Conservation (phyloP, 1,284 basidiomycete species). For the Ustilago esculenta region DNA sequence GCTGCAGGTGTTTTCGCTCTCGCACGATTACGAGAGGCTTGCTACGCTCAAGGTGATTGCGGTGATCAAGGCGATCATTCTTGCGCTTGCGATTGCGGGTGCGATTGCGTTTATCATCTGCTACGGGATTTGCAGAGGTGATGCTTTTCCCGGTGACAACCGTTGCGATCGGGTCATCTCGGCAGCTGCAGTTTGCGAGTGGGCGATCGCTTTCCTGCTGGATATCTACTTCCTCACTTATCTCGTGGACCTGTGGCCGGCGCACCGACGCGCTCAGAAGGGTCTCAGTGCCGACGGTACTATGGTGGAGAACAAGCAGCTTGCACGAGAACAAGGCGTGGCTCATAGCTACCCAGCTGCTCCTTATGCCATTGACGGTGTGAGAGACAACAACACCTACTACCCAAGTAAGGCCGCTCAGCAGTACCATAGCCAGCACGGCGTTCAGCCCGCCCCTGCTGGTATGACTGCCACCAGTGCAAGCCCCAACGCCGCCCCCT, state of each 20-base stretch:
- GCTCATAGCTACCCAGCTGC: slow-evolving; percentile 11
- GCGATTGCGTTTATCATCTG: slow-evolving; percentile 70
- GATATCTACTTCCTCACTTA: slow-evolving; percentile 68
- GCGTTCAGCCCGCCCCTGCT: slow-evolving; percentile 15
- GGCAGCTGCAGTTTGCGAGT: slow-evolving; percentile 67
- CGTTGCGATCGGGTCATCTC: slow-evolving; percentile 69
- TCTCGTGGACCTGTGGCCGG: slow-evolving; percentile 65
- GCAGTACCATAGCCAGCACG: slow-evolving; percentile 13
- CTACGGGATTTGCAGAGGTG: slow-evolving; percentile 65
- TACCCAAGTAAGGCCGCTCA: slow-evolving; percentile 36
- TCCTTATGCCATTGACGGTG: slow-evolving; percentile 42
- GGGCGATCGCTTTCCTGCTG: slow-evolving; percentile 67
- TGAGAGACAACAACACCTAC: slow-evolving; percentile 39
- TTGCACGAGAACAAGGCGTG: slow-evolving; percentile 34
- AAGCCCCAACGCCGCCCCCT: slow-evolving; percentile 18
- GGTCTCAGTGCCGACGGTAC: slow-evolving; percentile 53
- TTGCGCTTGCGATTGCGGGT: slow-evolving; percentile 67
- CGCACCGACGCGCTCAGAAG: slow-evolving; percentile 36
- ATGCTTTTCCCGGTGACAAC: slow-evolving; percentile 41
- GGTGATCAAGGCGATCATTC: slow-evolving; percentile 69
- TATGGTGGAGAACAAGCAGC: slow-evolving; percentile 48
- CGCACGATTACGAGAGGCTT: slow-evolving; percentile 68
- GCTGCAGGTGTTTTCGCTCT: slow-evolving; percentile 68
- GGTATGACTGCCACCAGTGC: not conserved
- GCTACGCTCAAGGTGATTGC: slow-evolving; percentile 68